Evolutionary conservation across 2,329 filamentous ascomycete genomes (phyloP).

Genomic region (Cordyceps pruinosa): DNA sequence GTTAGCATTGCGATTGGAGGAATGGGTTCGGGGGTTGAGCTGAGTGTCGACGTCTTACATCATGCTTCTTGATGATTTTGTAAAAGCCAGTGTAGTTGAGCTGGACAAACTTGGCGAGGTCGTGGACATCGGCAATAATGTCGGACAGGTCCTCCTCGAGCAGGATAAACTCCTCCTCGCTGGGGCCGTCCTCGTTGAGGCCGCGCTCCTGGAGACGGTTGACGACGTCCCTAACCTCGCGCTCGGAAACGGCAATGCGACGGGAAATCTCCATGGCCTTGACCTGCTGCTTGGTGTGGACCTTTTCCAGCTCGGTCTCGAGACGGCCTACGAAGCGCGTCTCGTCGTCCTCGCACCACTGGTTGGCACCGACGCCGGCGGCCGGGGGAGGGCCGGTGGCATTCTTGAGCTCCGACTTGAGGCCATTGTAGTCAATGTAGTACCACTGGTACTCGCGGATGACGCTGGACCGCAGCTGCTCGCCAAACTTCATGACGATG

Average conservation of each 20-base stretch:
- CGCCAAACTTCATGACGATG: slow-evolving; percentile 78
- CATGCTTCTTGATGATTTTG: slow-evolving; percentile 99
- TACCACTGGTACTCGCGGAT: slow-evolving; percentile 97
- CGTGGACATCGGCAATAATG: slow-evolving; percentile 96
- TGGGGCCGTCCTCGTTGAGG: slow-evolving; percentile 52
- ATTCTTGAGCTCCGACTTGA: slow-evolving; percentile 80
- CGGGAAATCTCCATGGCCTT: slow-evolving; percentile 94
- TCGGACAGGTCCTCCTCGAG: slow-evolving; percentile 94
- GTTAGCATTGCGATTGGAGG: background rate
- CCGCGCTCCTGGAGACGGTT: slow-evolving; percentile 61
- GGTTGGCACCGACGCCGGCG: slow-evolving; percentile 40
- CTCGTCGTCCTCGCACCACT: slow-evolving; percentile 91
- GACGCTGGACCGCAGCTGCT: slow-evolving; percentile 90
- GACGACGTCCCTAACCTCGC: slow-evolving; percentile 84
- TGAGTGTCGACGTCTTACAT: slow-evolving; percentile 45
- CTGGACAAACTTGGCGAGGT: slow-evolving; percentile 95
- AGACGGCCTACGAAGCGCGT: slow-evolving; percentile 78
- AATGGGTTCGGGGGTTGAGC: background rate
- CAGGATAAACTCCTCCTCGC: slow-evolving; percentile 88
- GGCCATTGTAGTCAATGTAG: slow-evolving; percentile 94
- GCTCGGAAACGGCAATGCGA: slow-evolving; percentile 79
- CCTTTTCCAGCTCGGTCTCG: slow-evolving; percentile 91
- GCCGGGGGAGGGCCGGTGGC: slow-evolving; percentile 47
- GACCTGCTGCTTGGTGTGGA: slow-evolving; percentile 94
- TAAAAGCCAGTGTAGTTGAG: slow-evolving; percentile 98